These are phyloP conservation scores for Dalbergia cochinchinensis DNA, from an alignment of 306 rosid species.

Conservation along the genomic window DNA sequence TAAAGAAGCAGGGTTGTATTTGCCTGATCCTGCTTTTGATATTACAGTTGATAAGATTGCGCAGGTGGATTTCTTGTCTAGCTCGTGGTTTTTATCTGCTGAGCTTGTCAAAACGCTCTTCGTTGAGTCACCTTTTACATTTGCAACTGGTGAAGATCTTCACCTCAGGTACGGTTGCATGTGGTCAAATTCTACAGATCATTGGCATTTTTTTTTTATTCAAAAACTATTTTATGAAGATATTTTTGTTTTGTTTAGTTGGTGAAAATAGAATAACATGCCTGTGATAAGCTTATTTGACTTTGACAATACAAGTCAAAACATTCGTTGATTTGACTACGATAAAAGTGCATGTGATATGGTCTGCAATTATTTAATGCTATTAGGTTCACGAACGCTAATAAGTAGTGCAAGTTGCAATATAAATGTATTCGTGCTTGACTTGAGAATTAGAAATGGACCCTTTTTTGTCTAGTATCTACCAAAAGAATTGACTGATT, in stretches of 20 bases:
- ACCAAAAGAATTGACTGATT: neutral
- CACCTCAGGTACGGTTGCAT: constrained; percentile 74
- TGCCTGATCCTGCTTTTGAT: constrained; percentile 98
- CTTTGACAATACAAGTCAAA: constrained; percentile 45
- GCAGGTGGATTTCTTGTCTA: constrained; percentile 96
- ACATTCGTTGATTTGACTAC: constrained; percentile 38
- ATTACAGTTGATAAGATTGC: constrained; percentile 84
- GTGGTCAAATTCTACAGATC: constrained; percentile 1
- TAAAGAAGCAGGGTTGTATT: constrained; percentile 91
- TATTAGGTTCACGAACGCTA: constrained; percentile 49
- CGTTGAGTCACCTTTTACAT: constrained; percentile 86
- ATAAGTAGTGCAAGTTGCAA: neutral
- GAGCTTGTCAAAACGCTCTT: constrained; percentile 85
- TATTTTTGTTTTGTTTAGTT: constrained; percentile 1
- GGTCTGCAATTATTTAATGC: constrained; percentile 30
- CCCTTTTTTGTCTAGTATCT: constrained; percentile 22
- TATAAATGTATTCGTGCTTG: neutral
- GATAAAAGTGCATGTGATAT: neutral
- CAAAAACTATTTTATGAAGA: neutral
- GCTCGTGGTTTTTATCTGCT: constrained; percentile 97
- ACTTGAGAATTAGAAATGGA: neutral
- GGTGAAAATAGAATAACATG: constrained; percentile 1
- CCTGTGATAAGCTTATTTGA: constrained; percentile 23
- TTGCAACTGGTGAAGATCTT: constrained; percentile 97
- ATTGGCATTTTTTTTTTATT: neutral